Conservation (phyloP, 495 filamentous ascomycete genomes). For the Xylaria scruposa region DNA sequence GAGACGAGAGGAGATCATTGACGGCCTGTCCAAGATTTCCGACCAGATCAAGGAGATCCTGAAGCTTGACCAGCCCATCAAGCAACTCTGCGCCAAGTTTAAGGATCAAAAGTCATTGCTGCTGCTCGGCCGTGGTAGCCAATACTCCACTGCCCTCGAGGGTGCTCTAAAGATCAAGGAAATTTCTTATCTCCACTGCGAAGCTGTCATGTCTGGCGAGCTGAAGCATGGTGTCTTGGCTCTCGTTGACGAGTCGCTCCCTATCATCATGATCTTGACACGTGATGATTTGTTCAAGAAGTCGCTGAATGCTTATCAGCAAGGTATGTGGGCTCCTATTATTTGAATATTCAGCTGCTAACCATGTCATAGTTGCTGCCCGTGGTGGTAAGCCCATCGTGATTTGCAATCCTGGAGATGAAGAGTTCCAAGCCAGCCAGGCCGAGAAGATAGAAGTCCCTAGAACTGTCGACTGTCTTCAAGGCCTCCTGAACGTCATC, state of each 20-base stretch:
- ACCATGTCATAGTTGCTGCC: constrained; percentile 73
- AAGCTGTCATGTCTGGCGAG: constrained; percentile 99
- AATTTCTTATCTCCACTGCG: constrained; percentile 98
- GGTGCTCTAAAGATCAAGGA: constrained; percentile 99
- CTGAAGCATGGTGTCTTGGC: constrained; percentile 98
- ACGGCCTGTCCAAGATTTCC: constrained; percentile 84
- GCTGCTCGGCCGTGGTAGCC: constrained; percentile 89
- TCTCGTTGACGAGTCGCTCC: constrained; percentile 95
- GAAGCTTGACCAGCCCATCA: constrained; percentile 89
- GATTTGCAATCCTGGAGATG: constrained; percentile 91
- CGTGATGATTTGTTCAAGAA: constrained; percentile 95
- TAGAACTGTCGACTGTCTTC: constrained; percentile 91
- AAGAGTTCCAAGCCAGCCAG: constrained; percentile 83
- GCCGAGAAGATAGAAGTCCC: constrained; percentile 98
- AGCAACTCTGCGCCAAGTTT: constrained; percentile 89
- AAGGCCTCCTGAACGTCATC: constrained; percentile 97
- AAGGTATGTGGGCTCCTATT: constrained; percentile 66
- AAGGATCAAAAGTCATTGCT: constrained; percentile 96
- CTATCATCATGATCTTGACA: constrained; percentile 99
- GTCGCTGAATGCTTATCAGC: constrained; percentile 97
- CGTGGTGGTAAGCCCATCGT: constrained; percentile 94
- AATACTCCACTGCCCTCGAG: constrained; percentile 96
- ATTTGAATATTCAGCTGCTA: neutral
- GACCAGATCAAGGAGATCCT: constrained; percentile 91
- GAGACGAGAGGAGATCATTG: constrained; percentile 95